phyloP scores from a whole-genome alignment of 2,329 filamentous ascomycete species.

The Ceratocystis huliohia region DNA sequence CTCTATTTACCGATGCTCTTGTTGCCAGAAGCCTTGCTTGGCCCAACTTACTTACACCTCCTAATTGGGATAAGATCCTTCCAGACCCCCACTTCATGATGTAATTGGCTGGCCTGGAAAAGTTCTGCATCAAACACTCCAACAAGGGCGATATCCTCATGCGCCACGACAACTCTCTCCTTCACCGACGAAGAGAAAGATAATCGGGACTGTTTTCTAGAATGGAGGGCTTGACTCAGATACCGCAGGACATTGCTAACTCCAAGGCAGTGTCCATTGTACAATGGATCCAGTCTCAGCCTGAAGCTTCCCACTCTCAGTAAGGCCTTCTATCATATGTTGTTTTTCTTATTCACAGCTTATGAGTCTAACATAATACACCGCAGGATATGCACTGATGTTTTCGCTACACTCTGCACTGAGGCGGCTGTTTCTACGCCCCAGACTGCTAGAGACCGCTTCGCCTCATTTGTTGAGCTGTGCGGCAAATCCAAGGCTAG shows the following conservation, averaged over 20 bases:
- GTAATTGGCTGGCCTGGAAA: conserved; percentile 19
- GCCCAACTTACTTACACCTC: conserved; percentile 16
- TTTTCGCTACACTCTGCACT: conserved; percentile 44
- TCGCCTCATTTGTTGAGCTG: conserved; percentile 42
- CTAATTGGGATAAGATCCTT: conserved; percentile 13
- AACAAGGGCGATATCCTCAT: not conserved
- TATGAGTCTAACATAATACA: conserved; percentile 4
- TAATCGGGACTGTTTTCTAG: not conserved
- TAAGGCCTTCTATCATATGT: not conserved
- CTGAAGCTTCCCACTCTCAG: conserved; percentile 17
- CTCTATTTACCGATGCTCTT: not conserved
- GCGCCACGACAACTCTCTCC: not conserved
- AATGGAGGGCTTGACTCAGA: conserved; percentile 12
- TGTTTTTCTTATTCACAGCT: not conserved
- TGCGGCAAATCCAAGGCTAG: conserved; percentile 39
- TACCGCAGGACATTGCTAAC: conserved; percentile 17
- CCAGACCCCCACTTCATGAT: conserved; percentile 18
- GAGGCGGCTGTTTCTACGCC: conserved; percentile 17
- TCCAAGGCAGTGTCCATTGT: conserved; percentile 19
- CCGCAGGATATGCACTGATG: conserved; percentile 29
- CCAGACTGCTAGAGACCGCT: conserved; percentile 17
- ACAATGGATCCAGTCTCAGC: conserved; percentile 22
- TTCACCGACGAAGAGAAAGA: not conserved
- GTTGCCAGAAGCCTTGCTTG: not conserved
- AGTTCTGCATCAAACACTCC: conserved; percentile 16